Percentiles rank a stretch among this genome's conserved stretches.
phyloP scores from a whole-genome alignment of 2,329 filamentous ascomycete genomes.

The Trichoderma lentiforme region DNA sequence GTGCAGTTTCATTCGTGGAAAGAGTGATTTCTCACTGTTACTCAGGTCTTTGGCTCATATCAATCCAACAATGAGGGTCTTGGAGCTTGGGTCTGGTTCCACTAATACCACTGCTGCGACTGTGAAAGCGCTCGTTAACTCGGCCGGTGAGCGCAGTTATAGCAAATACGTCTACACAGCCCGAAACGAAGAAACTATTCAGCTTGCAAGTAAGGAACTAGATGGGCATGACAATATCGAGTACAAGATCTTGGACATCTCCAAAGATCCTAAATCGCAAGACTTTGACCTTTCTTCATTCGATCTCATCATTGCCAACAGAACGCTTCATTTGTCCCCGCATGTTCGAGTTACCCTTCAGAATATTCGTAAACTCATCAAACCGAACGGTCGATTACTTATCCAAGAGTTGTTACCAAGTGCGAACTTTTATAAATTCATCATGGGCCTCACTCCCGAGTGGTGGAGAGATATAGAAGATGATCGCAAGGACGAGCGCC shows the following conservation, averaged over 20 bases:
- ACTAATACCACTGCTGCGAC: constrained; percentile 31
- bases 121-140: not conserved
- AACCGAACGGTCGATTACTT: not conserved
- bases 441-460: not conserved
- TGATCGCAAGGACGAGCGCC: not conserved
- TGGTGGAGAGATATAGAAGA: not conserved
- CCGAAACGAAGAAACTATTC: constrained; percentile 25
- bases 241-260: constrained; percentile 28
- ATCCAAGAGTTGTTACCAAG: not conserved
- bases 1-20: not conserved
- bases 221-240: constrained; percentile 4
- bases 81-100: constrained; percentile 39
- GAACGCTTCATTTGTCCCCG: not conserved
- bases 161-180: constrained; percentile 28
- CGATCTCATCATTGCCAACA: constrained; percentile 17
- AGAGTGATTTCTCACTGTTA: not conserved
- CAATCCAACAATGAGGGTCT: constrained; percentile 17
- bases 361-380: constrained; percentile 1
- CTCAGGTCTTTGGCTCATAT: constrained; percentile 10
- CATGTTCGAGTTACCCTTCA: not conserved
- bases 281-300: constrained; percentile 10
- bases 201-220: constrained; percentile 24
- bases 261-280: constrained; percentile 7
- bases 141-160: not conserved
- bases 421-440: not conserved